These are phyloP conservation scores for Exophiala dermatitidis DNA, from an alignment of 2,329 filamentous ascomycete species.

Conservation along the genomic window DNA sequence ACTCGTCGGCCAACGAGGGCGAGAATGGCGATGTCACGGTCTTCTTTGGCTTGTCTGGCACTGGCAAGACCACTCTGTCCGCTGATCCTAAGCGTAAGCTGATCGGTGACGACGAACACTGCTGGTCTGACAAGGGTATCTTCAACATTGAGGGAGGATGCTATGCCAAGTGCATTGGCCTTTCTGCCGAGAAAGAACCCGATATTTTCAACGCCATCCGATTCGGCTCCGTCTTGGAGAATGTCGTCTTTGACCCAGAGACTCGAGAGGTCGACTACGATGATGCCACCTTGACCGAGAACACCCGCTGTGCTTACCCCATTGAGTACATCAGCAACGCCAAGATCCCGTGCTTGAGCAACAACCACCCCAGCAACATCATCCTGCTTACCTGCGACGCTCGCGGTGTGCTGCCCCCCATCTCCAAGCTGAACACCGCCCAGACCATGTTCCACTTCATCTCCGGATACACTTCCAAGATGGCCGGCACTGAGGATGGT, in stretches of 20 bases:
- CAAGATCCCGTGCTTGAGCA: conserved; percentile 90
- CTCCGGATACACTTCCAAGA: conserved; percentile 98
- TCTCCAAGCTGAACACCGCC: conserved; percentile 88
- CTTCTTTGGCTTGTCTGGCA: conserved; percentile 98
- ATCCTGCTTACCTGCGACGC: conserved; percentile 97
- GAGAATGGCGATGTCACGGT: conserved; percentile 91
- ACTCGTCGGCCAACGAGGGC: conserved; percentile 98
- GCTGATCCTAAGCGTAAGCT: conserved; percentile 92
- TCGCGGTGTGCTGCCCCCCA: conserved; percentile 91
- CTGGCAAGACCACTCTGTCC: conserved; percentile 96
- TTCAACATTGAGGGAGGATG: conserved; percentile 99
- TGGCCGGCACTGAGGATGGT: conserved; percentile 97
- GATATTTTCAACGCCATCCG: conserved; percentile 95
- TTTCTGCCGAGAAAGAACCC: conserved; percentile 97
- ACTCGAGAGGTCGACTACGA: conserved; percentile 94
- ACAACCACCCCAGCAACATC: conserved; percentile 90
- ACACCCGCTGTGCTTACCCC: conserved; percentile 96
- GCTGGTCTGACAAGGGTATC: conserved; percentile 92
- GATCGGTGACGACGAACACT: conserved; percentile 99
- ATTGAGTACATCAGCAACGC: conserved; percentile 99
- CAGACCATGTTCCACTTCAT: conserved; percentile 99
- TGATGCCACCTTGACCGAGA: conserved; percentile 89
- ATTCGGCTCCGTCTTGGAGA: conserved; percentile 96
- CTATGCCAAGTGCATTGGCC: conserved; percentile 97
- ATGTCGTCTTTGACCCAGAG: conserved; percentile 90